phyloP scores from a whole-genome alignment of 1,284 basidiomycete species.

The Cystobasidium pallidum region DNA sequence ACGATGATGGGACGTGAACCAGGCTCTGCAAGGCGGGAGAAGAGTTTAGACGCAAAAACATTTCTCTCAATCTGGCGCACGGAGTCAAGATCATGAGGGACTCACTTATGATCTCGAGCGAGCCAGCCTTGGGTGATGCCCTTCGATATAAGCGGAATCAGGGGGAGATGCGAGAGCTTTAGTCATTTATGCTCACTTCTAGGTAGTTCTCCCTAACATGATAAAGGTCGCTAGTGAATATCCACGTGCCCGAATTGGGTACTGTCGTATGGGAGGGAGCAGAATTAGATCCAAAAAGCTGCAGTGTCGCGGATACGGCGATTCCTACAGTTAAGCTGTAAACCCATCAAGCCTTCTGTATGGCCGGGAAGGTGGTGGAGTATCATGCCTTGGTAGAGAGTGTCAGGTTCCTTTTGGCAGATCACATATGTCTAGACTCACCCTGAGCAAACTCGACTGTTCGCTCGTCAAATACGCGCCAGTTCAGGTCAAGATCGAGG shows the following conservation, averaged over 20 bases:
- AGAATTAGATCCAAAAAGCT: slow-evolving; percentile 50
- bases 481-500: slow-evolving; percentile 31
- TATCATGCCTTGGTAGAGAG: slow-evolving; percentile 45
- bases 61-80: background rate
- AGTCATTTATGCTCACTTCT: background rate
- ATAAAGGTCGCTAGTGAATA: slow-evolving; percentile 44
- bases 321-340: slow-evolving; percentile 46
- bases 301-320: slow-evolving; percentile 40
- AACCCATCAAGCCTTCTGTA: slow-evolving; percentile 52
- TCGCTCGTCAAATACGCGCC: slow-evolving; percentile 36
- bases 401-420: background rate
- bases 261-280: slow-evolving; percentile 47
- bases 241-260: slow-evolving; percentile 20
- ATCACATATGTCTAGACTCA: background rate
- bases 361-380: slow-evolving; percentile 55
- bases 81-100: background rate
- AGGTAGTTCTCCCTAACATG: slow-evolving; percentile 35
- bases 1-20: slow-evolving; percentile 42
- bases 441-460: slow-evolving; percentile 52
- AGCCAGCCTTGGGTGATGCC: slow-evolving; percentile 45
- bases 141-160: background rate
- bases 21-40: too few species aligned
- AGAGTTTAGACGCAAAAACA: too few species aligned
- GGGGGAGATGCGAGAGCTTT: background rate
- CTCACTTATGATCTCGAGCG: slow-evolving; percentile 44